A percentile compares a stretch with the other conserved stretches of the same genome.
Evolutionary conservation across 192 early-diverging fungal genomes (phyloP).

Genomic region (Umbelopsis ramanniana): DNA sequence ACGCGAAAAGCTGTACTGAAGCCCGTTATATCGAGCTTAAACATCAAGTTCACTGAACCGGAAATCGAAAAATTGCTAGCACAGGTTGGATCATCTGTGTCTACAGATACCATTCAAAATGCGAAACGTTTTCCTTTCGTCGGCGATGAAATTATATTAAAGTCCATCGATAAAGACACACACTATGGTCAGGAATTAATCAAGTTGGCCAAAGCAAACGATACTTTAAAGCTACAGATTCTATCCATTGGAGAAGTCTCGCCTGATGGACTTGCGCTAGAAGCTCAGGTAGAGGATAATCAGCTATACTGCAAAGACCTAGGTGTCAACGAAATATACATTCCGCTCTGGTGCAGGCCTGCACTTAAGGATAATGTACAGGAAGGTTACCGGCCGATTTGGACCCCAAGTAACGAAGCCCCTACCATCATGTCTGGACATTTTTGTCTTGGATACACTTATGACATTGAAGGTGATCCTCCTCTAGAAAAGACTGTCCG

Average conservation of each 20-base stretch:
- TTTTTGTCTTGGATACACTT: conserved; percentile 2
- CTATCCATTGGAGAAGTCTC: conserved; percentile 1
- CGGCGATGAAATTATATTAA: not conserved
- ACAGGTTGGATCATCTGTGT: not conserved
- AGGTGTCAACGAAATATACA: not conserved
- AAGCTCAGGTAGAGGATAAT: not conserved
- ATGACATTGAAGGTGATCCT: conserved; percentile 15
- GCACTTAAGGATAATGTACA: not conserved
- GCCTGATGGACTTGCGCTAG: not conserved
- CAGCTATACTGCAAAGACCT: not conserved
- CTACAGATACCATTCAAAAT: not conserved
- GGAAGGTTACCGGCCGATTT: not conserved
- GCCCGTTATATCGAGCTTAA: not conserved
- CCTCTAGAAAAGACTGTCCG: not conserved
- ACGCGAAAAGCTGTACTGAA: not conserved
- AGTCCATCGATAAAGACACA: not conserved
- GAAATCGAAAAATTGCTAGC: not conserved
- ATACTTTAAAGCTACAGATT: not conserved
- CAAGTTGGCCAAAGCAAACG: not conserved
- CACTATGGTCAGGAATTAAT: not conserved
- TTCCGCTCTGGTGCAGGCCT: conserved; percentile 8
- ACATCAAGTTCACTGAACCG: not conserved
- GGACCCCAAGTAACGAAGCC: not conserved
- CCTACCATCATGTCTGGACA: conserved; percentile 1
- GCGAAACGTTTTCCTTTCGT: conserved; percentile 5